Evolutionary conservation across 495 filamentous ascomycete species (phyloP).

Genomic region (Recurvomyces mirabilis): DNA sequence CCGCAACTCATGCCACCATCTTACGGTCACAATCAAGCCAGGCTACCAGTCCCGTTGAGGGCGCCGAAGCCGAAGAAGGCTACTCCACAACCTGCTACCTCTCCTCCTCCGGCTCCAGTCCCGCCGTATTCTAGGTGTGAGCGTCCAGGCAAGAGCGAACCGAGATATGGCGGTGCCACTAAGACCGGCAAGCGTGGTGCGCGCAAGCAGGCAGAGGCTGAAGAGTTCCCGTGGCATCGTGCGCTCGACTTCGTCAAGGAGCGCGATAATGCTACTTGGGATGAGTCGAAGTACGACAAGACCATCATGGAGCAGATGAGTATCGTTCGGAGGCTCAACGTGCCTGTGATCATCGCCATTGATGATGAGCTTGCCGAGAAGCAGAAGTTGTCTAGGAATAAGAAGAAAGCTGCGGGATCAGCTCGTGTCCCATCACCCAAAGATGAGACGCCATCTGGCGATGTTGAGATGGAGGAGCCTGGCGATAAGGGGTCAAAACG

Average conservation of each 20-base stretch:
- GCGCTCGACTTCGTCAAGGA: slow-evolving; percentile 11
- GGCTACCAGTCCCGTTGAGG: neutral
- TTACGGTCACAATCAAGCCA: neutral
- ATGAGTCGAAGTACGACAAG: slow-evolving; percentile 8
- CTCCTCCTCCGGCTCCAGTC: neutral
- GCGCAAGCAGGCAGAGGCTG: slow-evolving; percentile 8
- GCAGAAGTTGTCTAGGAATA: neutral
- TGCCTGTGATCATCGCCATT: neutral
- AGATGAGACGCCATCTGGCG: neutral
- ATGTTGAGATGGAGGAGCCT: neutral
- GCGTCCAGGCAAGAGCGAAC: neutral
- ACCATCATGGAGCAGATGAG: slow-evolving; percentile 6
- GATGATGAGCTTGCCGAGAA: slow-evolving; percentile 5
- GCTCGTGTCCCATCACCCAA: neutral
- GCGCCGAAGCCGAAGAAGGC: neutral
- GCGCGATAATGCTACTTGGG: slow-evolving; percentile 6
- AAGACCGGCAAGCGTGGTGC: slow-evolving; percentile 4
- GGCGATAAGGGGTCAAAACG: neutral
- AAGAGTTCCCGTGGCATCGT: slow-evolving; percentile 19
- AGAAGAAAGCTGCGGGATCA: neutral
- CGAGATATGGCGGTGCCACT: neutral
- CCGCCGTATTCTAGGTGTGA: slow-evolving; percentile 7
- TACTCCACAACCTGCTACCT: neutral
- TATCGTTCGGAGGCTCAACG: slow-evolving; percentile 2
- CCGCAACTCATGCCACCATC: neutral